phyloP scores from a whole-genome alignment of 495 filamentous ascomycete genomes.

The Neurospora cerealis region DNA sequence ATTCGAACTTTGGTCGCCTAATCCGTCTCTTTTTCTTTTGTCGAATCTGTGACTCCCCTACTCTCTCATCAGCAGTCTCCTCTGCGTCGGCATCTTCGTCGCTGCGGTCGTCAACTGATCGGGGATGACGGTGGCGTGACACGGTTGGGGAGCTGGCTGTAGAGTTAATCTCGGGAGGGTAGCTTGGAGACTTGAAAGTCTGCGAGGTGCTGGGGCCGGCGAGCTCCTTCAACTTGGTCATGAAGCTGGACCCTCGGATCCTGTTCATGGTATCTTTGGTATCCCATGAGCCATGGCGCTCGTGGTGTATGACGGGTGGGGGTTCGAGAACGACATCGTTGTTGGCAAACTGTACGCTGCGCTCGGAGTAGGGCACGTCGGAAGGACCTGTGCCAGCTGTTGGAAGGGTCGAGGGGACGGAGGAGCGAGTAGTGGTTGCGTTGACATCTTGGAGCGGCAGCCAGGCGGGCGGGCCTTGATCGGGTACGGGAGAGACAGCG shows the following conservation, averaged over 20 bases:
- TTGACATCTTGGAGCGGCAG: conserved; percentile 7
- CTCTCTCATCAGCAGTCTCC: conserved; percentile 50
- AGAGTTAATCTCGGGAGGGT: conserved; percentile 20
- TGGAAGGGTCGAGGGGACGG: neutral
- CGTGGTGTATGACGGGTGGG: conserved; percentile 33
- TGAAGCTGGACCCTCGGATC: conserved; percentile 51
- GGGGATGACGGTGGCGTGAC: conserved; percentile 34
- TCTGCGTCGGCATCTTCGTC: conserved; percentile 68
- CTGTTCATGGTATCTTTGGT: conserved; percentile 45
- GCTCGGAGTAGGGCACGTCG: conserved; percentile 17
- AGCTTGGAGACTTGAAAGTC: conserved; percentile 29
- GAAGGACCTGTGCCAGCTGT: conserved; percentile 1
- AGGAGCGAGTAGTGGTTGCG: neutral
- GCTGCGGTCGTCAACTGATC: conserved; percentile 51
- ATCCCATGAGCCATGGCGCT: conserved; percentile 46
- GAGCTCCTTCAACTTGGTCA: conserved; percentile 57
- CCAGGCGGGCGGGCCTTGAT: neutral
- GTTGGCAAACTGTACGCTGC: conserved; percentile 55
- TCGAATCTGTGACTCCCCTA: conserved; percentile 11
- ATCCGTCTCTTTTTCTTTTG: conserved; percentile 47
- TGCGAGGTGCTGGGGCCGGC: conserved; percentile 38
- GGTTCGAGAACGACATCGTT: conserved; percentile 34
- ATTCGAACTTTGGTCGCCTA: conserved; percentile 39
- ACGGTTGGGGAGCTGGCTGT: conserved; percentile 36
- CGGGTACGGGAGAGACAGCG: conserved; percentile 14